Percentiles rank a stretch among this genome's conserved stretches.
Evolutionary conservation across 495 filamentous ascomycete genomes (phyloP).

Genomic region (Tirmania nivea): DNA sequence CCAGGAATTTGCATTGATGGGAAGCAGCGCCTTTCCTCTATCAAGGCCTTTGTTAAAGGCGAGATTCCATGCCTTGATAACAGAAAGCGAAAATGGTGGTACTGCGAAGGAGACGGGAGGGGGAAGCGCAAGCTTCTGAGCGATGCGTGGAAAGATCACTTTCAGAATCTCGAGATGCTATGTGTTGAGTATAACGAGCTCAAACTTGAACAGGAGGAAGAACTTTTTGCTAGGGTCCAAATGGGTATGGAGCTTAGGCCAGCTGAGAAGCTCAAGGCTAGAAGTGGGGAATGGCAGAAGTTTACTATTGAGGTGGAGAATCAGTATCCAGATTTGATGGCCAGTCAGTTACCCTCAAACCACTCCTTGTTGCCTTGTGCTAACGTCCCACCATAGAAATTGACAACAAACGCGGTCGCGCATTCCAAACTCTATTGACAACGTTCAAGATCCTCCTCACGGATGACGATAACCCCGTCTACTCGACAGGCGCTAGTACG

Average conservation of each 20-base stretch:
- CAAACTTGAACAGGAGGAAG: conserved; percentile 25
- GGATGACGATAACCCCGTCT: conserved; percentile 7
- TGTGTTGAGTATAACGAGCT: conserved; percentile 25
- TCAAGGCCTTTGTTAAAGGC: conserved; percentile 26
- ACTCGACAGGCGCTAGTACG: conserved; percentile 7
- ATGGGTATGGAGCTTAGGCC: conserved; percentile 25
- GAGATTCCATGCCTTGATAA: conserved; percentile 24
- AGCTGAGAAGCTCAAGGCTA: conserved; percentile 30
- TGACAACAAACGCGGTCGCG: conserved; percentile 19
- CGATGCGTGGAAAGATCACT: conserved; percentile 17
- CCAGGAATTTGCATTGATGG: conserved; percentile 26
- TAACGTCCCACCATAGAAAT: conserved; percentile 14
- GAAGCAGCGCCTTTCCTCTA: conserved; percentile 29
- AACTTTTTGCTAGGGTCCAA: conserved; percentile 29
- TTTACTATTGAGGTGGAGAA: conserved; percentile 24
- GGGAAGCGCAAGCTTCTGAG: conserved; percentile 9
- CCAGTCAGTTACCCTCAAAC: conserved; percentile 9
- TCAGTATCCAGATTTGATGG: conserved; percentile 21
- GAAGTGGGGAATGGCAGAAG: conserved; percentile 25
- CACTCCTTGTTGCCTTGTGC: not conserved
- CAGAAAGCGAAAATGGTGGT: conserved; percentile 16
- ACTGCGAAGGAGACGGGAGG: not conserved
- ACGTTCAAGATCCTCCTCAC: conserved; percentile 15
- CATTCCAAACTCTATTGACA: conserved; percentile 19
- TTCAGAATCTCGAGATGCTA: conserved; percentile 21